A percentile compares a stretch with the other conserved stretches of the same genome.
These are phyloP conservation scores for Psidium guajava DNA, from an alignment of 345 rosid genomes.

Conservation along the genomic window DNA sequence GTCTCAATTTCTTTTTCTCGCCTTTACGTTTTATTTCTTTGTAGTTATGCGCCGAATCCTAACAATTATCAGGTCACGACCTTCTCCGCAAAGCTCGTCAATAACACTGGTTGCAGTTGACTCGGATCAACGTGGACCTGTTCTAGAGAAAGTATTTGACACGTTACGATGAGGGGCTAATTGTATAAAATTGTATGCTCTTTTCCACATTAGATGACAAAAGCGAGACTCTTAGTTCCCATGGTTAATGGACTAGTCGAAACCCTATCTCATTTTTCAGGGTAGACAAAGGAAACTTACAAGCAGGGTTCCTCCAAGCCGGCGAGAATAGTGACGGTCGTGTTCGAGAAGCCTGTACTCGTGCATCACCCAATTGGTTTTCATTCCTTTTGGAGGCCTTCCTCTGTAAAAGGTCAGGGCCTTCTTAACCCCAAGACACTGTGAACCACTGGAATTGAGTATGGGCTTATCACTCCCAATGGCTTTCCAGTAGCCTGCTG, in stretches of 20 bases:
- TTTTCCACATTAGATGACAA: neutral
- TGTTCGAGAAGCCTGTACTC: slow-evolving; percentile 20
- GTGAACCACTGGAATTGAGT: slow-evolving; percentile 11
- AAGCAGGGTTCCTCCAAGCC: slow-evolving; percentile 25
- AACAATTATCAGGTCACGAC: neutral
- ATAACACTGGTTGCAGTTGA: neutral
- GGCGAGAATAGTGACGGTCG: slow-evolving; percentile 3
- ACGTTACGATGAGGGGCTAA: neutral
- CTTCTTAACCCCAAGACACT: slow-evolving; percentile 33
- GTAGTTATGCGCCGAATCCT: no score
- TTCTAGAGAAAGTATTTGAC: neutral
- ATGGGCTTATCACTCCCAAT: slow-evolving; percentile 30
- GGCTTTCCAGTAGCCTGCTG: slow-evolving; percentile 38
- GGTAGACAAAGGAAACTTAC: slow-evolving; percentile 5
- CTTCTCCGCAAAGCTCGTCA: neutral
- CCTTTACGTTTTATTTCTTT: no score
- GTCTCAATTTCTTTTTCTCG: no score
- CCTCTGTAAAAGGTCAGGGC: slow-evolving; percentile 27
- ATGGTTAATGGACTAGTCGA: neutral
- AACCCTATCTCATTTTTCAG: neutral
- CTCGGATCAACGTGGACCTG: neutral
- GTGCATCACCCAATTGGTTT: slow-evolving; percentile 36
- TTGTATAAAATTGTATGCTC: neutral
- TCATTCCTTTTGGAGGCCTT: slow-evolving; percentile 25
- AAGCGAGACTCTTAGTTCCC: neutral